Base-by-base conservation (phyloP, 495 filamentous ascomycete genomes). In the Podospora comata region DNA sequence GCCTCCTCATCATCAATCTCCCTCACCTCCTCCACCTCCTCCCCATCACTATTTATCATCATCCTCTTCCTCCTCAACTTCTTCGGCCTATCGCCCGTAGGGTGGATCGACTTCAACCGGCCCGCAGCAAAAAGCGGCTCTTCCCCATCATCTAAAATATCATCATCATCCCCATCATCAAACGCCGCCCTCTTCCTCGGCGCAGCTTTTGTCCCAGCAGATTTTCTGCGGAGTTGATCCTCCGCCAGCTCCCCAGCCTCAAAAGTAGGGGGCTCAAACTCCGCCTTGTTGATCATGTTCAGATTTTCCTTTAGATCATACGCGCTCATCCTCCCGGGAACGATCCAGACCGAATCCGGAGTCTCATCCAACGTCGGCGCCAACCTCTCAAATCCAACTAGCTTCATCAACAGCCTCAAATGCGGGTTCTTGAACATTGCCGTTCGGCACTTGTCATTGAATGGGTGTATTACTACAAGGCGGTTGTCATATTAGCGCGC, bases 401-500 rank as follows among this genome's bases (percentile, higher is more conserved):
- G 82, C 0, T 82, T 88, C 86, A 98, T 89, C 6, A 99, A 87
- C 27, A 98, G 88, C 30, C 94, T 90, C 7, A 98, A 87, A 73
- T 92, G 89, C n/a, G 90, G 88, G 72, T 97, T 93, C 71, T 91
- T 93, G 77, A 94, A 96, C 79, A 96, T 87, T 26, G 92, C 90
- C 3, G 82, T 85, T 60, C 89, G 88, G 54, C 87, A 83, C 32
- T 86, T 82, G 56, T 94, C 90, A 56, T 85, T 87, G 55, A 89
- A 87, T 2, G 91, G 84, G 70, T 83, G 89, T 64, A 97, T 81
- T 64, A 86, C 87, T 85, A 74, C 26, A 30, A 16, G 6, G 16
- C 20, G 44, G 55, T 7, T 15, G 23, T 20, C 23, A 13, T 56
- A 5, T 32, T 7, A 32, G 30, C 7, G 9, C 39, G 39, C 39